Evolutionary conservation across 495 filamentous ascomycete species (phyloP), one percentile per base, ranked within the genome.

Genomic region (Daldinia loculata): DNA sequence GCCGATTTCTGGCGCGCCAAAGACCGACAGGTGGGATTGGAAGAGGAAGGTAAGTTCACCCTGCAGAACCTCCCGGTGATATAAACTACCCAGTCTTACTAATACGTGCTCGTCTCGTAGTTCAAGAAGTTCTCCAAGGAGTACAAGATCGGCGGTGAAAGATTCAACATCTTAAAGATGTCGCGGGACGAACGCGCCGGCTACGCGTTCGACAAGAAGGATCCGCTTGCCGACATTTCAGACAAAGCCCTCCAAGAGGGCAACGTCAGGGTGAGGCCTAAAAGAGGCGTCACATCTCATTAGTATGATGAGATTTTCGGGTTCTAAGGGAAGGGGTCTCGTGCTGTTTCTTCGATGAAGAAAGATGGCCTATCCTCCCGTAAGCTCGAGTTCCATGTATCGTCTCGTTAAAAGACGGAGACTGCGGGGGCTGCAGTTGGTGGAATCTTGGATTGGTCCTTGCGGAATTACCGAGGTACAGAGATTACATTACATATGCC

Each of bases 41-140:
- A 73, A 61, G 57, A 65, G 53, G 51, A 66, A 73, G 52, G 70
- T 69, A 48, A 53, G 24, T 4, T 14, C 3, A 24, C 38, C 48
- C 51, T 15, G 9, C 8, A 14, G n/a, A 4, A 8, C 38, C 9
- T 2, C 1, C 34, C 27, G 4, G 24, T 50, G 9, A 61, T 41
- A 2, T 41, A 6, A 41, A 36, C 32, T 11, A 34, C 32, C 9
- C 9, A 32, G 12, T 36, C 41, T 62, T 32, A 17, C 51, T 57
- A 15, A 73, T 57, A 15, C 51, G 51, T 12, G 34, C 9, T 34
- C 41, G 48, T 51, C 27, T 43, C 12, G 14, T 26, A 73, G 65
- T 73, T 73, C 56, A 61, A 51, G 61, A 72, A 61, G 60, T 66
- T 69, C 57, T 43, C 39, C 66, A 69, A 69, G 66, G 65, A 73